phyloP scores from a whole-genome alignment of 306 rosid genomes.

The Adenanthera pavonina region DNA sequence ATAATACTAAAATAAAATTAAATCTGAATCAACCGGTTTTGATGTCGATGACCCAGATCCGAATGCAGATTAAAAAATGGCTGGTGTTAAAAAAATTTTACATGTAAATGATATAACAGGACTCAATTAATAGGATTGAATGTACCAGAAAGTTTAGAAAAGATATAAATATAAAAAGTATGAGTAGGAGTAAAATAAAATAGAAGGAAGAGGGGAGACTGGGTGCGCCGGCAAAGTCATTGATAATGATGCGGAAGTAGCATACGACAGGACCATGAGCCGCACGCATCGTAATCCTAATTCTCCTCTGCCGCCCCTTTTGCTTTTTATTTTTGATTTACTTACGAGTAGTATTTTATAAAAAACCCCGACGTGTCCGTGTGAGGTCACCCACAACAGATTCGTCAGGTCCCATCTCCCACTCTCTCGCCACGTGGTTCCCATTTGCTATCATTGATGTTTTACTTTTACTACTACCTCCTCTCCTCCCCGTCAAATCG shows the following conservation, averaged over 20 bases:
- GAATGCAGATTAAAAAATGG: too few relatives aligned
- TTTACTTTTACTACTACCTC: not conserved
- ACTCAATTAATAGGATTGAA: too few relatives aligned
- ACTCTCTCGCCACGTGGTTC: conserved; percentile 1
- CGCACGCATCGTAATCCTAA: not conserved
- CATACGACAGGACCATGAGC: not conserved
- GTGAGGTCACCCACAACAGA: not conserved
- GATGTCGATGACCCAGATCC: too few relatives aligned
- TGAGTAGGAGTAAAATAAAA: too few relatives aligned
- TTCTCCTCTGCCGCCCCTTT: not conserved
- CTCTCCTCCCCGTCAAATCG: not conserved
- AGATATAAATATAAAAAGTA: too few relatives aligned
- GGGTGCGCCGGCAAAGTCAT: conserved; percentile 50
- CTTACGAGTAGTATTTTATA: too few relatives aligned
- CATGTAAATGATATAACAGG: too few relatives aligned
- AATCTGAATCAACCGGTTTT: too few relatives aligned
- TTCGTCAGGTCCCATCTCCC: not conserved
- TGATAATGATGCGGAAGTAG: conserved; percentile 36
- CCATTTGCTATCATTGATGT: not conserved
- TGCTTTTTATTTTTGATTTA: not conserved
- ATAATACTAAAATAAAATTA: too few relatives aligned
- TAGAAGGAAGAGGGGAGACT: not conserved
- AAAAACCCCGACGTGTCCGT: not conserved
- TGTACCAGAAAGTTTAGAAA: too few relatives aligned
- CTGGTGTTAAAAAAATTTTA: too few relatives aligned